Evolutionary conservation across 495 filamentous ascomycete species (phyloP).

Genomic region (Xylaria nigripes): DNA sequence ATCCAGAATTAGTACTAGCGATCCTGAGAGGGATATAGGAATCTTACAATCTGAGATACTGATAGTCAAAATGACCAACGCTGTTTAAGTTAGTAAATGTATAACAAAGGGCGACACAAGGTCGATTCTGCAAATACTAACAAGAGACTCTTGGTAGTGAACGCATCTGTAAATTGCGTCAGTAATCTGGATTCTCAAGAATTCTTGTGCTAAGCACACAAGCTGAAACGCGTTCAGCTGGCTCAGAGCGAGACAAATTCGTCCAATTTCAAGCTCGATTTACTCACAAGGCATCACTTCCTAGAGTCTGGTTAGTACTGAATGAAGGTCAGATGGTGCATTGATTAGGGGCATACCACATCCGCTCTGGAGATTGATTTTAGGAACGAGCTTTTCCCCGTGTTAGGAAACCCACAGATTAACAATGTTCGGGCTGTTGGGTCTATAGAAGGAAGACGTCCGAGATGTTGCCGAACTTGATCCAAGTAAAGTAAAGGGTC

Average conservation of each 20-base stretch:
- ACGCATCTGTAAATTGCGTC: constrained; percentile 51
- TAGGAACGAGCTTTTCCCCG: constrained; percentile 93
- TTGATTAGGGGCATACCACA: constrained; percentile 36
- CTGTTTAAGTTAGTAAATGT: constrained; percentile 2
- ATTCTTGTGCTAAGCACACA: neutral
- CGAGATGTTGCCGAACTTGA: constrained; percentile 95
- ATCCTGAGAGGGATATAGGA: constrained; percentile 35
- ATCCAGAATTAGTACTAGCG: neutral
- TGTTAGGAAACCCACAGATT: constrained; percentile 96
- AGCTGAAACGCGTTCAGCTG: neutral
- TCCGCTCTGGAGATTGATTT: constrained; percentile 87
- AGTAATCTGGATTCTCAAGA: neutral
- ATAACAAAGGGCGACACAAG: neutral
- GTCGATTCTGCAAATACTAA: neutral
- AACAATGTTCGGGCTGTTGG: constrained; percentile 90
- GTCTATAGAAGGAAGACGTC: constrained; percentile 94
- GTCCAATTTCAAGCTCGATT: neutral
- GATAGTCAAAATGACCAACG: constrained; percentile 98
- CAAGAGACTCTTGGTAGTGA: constrained; percentile 95
- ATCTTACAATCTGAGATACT: constrained; percentile 87
- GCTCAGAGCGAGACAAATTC: neutral
- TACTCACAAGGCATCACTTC: constrained; percentile 75
- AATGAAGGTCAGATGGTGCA: neutral
- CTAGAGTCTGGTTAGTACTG: constrained; percentile 2
- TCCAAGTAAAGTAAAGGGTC: constrained; percentile 93